Conservation (phyloP, 2,329 filamentous ascomycete genomes). For the Diaporthe vaccinii region DNA sequence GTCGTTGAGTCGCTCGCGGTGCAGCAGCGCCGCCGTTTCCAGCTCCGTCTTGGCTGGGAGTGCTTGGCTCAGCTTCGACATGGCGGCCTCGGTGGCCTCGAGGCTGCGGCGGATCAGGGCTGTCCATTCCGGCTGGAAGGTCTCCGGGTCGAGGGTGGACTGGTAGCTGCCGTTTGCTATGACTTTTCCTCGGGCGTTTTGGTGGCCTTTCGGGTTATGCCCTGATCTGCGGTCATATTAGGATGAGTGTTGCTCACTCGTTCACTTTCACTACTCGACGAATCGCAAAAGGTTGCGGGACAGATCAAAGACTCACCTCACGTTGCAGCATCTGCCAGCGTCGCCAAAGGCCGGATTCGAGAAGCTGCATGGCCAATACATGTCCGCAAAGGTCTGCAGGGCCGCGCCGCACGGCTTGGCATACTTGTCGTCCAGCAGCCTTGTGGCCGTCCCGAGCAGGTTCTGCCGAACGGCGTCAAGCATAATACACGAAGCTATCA, state of each 20-base stretch:
- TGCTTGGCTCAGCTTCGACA: conserved; percentile 3
- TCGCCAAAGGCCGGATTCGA: background rate
- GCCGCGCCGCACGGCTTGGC: conserved; percentile 1
- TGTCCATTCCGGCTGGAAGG: conserved; percentile 4
- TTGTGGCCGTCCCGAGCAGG: conserved; percentile 22
- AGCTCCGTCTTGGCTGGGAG: background rate
- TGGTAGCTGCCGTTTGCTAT: conserved; percentile 24
- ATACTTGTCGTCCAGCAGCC: conserved; percentile 28
- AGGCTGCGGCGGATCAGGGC: conserved; percentile 15
- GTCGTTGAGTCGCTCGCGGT: conserved; percentile 23
- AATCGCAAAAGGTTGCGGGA: accelerated
- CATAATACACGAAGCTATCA: conserved; percentile 21
- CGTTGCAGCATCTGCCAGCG: conserved; percentile 4
- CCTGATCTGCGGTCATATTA: background rate
- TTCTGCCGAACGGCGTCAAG: conserved; percentile 3
- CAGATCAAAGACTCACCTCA: background rate
- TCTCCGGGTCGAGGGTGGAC: background rate
- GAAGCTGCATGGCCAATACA: conserved; percentile 30
- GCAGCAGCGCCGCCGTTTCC: background rate
- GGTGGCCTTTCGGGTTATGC: conserved; percentile 19
- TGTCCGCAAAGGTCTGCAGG: background rate
- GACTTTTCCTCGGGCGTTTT: conserved; percentile 13
- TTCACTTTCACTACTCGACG: background rate
- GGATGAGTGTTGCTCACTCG: accelerated
- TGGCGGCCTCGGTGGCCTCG: conserved; percentile 5